Conservation (phyloP, 2,329 filamentous ascomycete genomes). For the Hymenoscyphus linearis region DNA sequence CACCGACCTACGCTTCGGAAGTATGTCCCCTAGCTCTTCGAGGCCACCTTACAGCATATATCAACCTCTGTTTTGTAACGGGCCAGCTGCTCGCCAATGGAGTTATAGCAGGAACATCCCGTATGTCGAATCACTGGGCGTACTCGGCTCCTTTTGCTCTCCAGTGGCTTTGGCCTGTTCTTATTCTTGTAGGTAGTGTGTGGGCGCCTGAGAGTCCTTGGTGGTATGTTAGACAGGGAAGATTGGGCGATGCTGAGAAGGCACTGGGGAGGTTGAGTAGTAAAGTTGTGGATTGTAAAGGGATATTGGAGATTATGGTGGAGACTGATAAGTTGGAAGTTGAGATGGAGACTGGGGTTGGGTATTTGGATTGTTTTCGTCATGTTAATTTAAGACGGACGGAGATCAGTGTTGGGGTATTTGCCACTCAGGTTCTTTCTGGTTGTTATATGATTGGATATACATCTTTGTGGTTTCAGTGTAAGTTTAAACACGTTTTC, state of each 20-base stretch:
- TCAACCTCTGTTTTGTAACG: slow-evolving; percentile 47
- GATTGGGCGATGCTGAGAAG: slow-evolving; percentile 37
- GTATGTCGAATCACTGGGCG: slow-evolving; percentile 22
- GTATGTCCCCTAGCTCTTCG: slow-evolving; percentile 48
- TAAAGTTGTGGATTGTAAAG: slow-evolving; percentile 34
- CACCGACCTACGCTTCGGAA: slow-evolving; percentile 37
- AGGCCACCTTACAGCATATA: slow-evolving; percentile 45
- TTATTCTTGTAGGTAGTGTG: slow-evolving; percentile 41
- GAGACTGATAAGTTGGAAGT: slow-evolving; percentile 51
- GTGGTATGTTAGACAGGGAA: slow-evolving; percentile 43
- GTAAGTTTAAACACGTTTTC: slow-evolving; percentile 12
- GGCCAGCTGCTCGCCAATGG: slow-evolving; percentile 45
- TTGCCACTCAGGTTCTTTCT: slow-evolving; percentile 55
- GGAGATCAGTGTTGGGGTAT: slow-evolving; percentile 51
- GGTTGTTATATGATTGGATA: slow-evolving; percentile 60
- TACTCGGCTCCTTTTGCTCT: slow-evolving; percentile 33
- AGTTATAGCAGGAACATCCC: slow-evolving; percentile 35
- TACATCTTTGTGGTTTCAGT: slow-evolving; percentile 53
- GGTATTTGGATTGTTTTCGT: slow-evolving; percentile 48
- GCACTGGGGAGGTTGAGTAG: slow-evolving; percentile 24
- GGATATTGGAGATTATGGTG: slow-evolving; percentile 47
- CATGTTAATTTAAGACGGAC: slow-evolving; percentile 46
- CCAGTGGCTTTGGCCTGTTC: slow-evolving; percentile 49
- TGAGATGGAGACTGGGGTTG: slow-evolving; percentile 38
- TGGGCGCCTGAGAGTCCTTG: slow-evolving; percentile 46